Base-by-base conservation (phyloP, 108 stramenopile genomes). In the Conticribra guillardii region DNA sequence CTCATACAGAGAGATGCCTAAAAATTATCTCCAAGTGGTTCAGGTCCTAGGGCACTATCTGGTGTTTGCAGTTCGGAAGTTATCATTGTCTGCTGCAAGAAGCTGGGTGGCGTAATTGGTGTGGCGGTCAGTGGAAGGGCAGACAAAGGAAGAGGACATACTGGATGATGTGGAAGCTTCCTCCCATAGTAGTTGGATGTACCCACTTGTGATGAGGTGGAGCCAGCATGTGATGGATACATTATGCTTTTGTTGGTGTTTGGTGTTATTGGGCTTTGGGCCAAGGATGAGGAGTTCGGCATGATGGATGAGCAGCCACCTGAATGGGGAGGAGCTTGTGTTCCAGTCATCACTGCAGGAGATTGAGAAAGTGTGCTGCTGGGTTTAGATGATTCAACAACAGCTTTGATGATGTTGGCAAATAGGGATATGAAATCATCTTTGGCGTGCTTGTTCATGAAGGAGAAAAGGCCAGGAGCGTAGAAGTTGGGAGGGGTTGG, bases 1-100 rank as follows among this genome's bases (percentile, higher is more conserved):
- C n/a, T n/a, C n/a, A n/a, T n/a, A n/a, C n/a, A n/a, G n/a, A n/a
- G n/a, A n/a, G n/a, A n/a, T n/a, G n/a, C n/a, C n/a, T n/a, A n/a
- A n/a, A n/a, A n/a, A n/a, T n/a, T n/a, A n/a, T n/a, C n/a, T n/a
- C n/a, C n/a, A n/a, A n/a, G n/a, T n/a, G n/a, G n/a, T n/a, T n/a
- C n/a, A n/a, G n/a, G n/a, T n/a, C n/a, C n/a, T n/a, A n/a, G n/a
- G n/a, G n/a, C n/a, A n/a, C n/a, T n/a, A n/a, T 2, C 60, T 31
- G 0, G 52, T 2, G 46, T 62, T 44, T 11, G 68, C 68, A 3
- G 68, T 69, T 16, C 53, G 47, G 21, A 37, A 69, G 53, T 76
- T 69, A 53, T 76, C 75, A 34, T 11, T 23, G 45, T 76, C 69
- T 22, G 75, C 69, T 1, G 75, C 61, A n/a, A n/a, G n/a, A 11